A percentile compares a stretch with the other conserved stretches of the same genome.
Conservation (phyloP, 139 green algal species). For the Chlorokybus atmophyticus region DNA sequence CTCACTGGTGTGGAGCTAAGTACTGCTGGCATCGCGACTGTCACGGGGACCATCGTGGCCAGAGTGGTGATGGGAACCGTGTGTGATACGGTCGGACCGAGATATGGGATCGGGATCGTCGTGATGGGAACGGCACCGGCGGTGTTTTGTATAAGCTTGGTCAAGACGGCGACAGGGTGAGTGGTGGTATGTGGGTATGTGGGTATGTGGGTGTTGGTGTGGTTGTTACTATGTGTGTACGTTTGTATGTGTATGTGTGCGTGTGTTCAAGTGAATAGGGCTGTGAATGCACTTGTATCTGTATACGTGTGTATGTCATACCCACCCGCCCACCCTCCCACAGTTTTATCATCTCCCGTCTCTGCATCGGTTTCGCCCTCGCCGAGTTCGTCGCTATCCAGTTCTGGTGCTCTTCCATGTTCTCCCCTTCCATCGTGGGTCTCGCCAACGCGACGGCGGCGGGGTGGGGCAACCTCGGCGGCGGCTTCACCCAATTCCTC, state of each 20-base stretch:
- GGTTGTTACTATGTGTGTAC: no score
- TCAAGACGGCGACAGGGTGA: slow-evolving; percentile 44
- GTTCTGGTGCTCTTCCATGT: slow-evolving; percentile 66
- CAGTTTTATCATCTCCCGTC: slow-evolving; percentile 55
- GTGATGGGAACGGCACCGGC: slow-evolving; percentile 39
- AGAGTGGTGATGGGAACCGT: slow-evolving; percentile 54
- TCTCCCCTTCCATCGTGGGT: slow-evolving; percentile 70
- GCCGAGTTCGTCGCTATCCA: slow-evolving; percentile 70
- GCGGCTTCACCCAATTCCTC: slow-evolving; percentile 62
- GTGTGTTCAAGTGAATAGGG: no score
- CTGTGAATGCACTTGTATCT: no score
- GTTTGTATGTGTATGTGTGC: no score
- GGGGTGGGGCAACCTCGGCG: slow-evolving; percentile 67
- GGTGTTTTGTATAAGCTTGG: slow-evolving; percentile 44
- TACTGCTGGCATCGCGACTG: slow-evolving; percentile 41
- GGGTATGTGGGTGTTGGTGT: no score
- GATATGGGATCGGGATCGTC: slow-evolving; percentile 43
- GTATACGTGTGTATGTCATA: no score
- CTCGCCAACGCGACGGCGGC: slow-evolving; percentile 70
- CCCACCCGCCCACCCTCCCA: no score
- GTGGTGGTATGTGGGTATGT: no score
- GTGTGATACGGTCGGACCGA: slow-evolving; percentile 62
- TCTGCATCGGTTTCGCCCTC: slow-evolving; percentile 71
- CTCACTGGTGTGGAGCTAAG: slow-evolving; percentile 49
- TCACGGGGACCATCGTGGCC: slow-evolving; percentile 46